Conservation (phyloP, 2,329 filamentous ascomycete species). For the Juglanconis juglandina region DNA sequence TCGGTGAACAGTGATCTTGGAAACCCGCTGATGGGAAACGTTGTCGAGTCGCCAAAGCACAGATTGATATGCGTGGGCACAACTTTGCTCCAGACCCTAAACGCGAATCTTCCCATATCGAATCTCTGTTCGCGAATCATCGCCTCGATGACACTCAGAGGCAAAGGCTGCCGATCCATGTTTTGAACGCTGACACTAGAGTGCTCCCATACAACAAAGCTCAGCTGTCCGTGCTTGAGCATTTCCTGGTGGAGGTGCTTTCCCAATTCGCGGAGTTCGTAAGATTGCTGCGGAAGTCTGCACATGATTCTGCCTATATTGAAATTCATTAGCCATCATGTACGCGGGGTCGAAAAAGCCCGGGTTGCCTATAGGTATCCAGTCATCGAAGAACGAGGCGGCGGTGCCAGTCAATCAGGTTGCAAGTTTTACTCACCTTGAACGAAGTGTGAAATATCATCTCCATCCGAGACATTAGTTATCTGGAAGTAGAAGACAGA, state of each 20-base stretch:
- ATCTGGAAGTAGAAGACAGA: conserved; percentile 13
- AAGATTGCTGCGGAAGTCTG: conserved; percentile 2
- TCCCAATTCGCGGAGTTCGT: not conserved
- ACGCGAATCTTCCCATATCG: not conserved
- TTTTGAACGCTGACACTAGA: too few relatives aligned
- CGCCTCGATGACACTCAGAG: not conserved
- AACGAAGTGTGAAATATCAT: not conserved
- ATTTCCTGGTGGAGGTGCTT: not conserved
- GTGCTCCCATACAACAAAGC: not conserved
- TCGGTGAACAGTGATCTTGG: conserved; percentile 1
- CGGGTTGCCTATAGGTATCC: too few relatives aligned
- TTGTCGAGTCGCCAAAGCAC: conserved; percentile 5
- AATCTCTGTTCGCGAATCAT: conserved; percentile 4
- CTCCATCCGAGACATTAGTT: not conserved
- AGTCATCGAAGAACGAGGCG: too few relatives aligned
- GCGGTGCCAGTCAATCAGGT: too few relatives aligned
- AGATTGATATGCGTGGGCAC: conserved; percentile 8
- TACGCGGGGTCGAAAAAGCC: too few relatives aligned
- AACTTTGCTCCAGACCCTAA: conserved; percentile 7
- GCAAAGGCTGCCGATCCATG: not conserved
- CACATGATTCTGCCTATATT: conserved; percentile 7
- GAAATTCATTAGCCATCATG: too few relatives aligned
- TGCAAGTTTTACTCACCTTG: not conserved
- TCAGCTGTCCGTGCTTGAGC: not conserved
- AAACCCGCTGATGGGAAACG: conserved; percentile 9